Evolutionary conservation across 495 filamentous ascomycete species (phyloP).

Genomic region (Cercophora samala): DNA sequence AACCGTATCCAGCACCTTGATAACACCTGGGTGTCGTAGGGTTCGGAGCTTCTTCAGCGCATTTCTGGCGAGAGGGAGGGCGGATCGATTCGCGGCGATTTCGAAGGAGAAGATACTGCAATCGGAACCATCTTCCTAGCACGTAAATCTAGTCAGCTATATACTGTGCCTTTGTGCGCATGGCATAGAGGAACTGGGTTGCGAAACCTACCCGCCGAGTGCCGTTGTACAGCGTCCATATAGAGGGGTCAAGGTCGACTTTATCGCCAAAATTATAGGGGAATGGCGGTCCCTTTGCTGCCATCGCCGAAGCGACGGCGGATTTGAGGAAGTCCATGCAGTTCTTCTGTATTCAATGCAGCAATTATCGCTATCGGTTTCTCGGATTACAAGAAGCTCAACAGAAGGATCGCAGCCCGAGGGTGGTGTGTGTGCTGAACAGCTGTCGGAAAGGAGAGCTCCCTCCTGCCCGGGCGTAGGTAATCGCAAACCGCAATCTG

Average conservation of each 20-base stretch:
- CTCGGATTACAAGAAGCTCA: neutral
- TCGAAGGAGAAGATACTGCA: conserved; percentile 98
- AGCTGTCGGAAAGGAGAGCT: neutral
- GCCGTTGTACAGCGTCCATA: conserved; percentile 91
- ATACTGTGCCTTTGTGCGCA: neutral
- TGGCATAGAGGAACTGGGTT: neutral
- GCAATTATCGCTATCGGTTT: neutral
- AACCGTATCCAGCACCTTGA: conserved; percentile 88
- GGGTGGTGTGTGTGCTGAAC: neutral
- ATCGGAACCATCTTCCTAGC: conserved; percentile 81
- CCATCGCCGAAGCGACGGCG: conserved; percentile 92
- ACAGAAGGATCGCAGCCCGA: neutral
- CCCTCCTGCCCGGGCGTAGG: neutral
- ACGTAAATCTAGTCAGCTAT: conserved; percentile 10
- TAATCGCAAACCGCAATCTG: conserved; percentile 27
- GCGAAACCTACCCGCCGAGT: conserved; percentile 68
- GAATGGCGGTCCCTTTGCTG: conserved; percentile 80
- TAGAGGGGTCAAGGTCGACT: conserved; percentile 81
- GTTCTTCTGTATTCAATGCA: neutral
- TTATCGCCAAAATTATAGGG: conserved; percentile 89
- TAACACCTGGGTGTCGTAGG: conserved; percentile 86
- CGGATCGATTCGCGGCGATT: conserved; percentile 68
- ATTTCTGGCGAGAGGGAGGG: conserved; percentile 83
- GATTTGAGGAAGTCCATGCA: conserved; percentile 96
- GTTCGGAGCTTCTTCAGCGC: conserved; percentile 88